These are phyloP conservation scores for Graphilbum fragrans DNA, from an alignment of 2,329 filamentous ascomycete species.

Conservation along the genomic window DNA sequence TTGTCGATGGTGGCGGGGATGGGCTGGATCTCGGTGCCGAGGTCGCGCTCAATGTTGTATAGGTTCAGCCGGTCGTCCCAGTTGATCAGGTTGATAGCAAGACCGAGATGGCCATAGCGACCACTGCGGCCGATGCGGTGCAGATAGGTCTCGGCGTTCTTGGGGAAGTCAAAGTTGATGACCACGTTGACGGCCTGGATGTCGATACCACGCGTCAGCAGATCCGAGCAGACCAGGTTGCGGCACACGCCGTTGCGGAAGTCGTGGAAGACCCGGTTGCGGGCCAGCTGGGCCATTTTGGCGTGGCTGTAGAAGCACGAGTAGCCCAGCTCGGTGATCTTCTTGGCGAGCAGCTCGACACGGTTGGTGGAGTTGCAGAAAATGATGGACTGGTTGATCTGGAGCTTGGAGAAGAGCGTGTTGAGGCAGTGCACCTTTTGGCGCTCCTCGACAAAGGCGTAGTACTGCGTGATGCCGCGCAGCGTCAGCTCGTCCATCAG, in stretches of 20 bases:
- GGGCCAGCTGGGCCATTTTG: conserved; percentile 91
- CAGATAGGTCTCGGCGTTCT: conserved; percentile 97
- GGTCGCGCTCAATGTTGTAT: conserved; percentile 95
- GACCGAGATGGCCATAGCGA: conserved; percentile 89
- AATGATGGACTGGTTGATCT: conserved; percentile 99
- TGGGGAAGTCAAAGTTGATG: conserved; percentile 99
- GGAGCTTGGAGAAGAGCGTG: conserved; percentile 95
- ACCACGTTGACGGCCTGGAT: conserved; percentile 99
- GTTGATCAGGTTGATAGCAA: conserved; percentile 98
- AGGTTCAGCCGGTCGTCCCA: conserved; percentile 99
- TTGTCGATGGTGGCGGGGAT: conserved; percentile 94
- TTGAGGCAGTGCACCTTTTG: conserved; percentile 98
- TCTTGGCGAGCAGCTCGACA: conserved; percentile 94
- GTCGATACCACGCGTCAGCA: conserved; percentile 96
- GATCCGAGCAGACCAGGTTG: conserved; percentile 94
- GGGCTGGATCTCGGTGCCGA: conserved; percentile 95
- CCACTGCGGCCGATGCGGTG: conserved; percentile 97
- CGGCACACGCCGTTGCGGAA: conserved; percentile 97
- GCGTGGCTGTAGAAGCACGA: conserved; percentile 99
- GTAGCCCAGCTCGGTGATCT: conserved; percentile 97
- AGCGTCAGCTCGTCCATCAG: conserved; percentile 98
- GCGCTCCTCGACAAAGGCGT: conserved; percentile 98
- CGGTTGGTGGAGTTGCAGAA: conserved; percentile 99
- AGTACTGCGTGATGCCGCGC: conserved; percentile 97
- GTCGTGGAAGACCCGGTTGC: conserved; percentile 98